Conservation (phyloP, 495 filamentous ascomycete genomes). For the Talaromyces proteolyticus region DNA sequence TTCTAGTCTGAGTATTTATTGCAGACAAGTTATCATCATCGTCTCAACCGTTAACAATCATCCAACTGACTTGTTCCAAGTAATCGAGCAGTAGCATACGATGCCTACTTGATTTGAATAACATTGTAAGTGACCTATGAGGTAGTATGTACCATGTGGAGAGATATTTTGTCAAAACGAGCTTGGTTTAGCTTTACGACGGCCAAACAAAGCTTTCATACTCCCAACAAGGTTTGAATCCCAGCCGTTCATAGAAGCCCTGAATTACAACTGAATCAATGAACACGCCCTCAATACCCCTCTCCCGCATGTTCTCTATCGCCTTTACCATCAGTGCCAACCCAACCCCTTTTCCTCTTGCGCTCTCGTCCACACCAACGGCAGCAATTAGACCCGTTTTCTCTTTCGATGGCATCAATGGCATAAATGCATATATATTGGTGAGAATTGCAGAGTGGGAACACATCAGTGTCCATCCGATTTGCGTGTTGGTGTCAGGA, state of each 20-base stretch:
- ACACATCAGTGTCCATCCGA: slow-evolving; percentile 48
- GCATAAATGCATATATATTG: slow-evolving; percentile 5
- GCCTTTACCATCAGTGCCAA: slow-evolving; percentile 42
- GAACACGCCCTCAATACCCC: slow-evolving; percentile 42
- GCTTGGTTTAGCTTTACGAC: too few relatives aligned
- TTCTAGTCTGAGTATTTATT: too few relatives aligned
- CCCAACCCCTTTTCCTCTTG: slow-evolving; percentile 37
- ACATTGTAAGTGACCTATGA: too few relatives aligned
- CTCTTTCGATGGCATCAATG: neutral
- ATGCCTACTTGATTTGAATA: too few relatives aligned
- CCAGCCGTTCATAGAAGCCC: slow-evolving; percentile 46
- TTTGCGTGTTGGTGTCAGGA: slow-evolving; percentile 29
- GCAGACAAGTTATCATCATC: too few relatives aligned
- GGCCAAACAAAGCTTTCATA: too few relatives aligned
- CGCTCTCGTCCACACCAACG: slow-evolving; percentile 37
- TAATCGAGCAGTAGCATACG: too few relatives aligned
- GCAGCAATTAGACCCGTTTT: slow-evolving; percentile 45
- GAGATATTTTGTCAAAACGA: too few relatives aligned
- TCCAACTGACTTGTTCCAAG: too few relatives aligned
- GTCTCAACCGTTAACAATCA: too few relatives aligned
- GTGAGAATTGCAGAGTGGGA: too few relatives aligned
- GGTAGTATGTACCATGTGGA: too few relatives aligned
- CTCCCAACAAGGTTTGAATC: slow-evolving; percentile 36
- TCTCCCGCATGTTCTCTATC: slow-evolving; percentile 39
- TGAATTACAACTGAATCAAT: slow-evolving; percentile 48